A percentile compares a stretch with the other conserved stretches of the same genome.
These are phyloP conservation scores for Phlyctochytrium arcticum DNA, from an alignment of 192 early-diverging fungal genomes.

Conservation along the genomic window DNA sequence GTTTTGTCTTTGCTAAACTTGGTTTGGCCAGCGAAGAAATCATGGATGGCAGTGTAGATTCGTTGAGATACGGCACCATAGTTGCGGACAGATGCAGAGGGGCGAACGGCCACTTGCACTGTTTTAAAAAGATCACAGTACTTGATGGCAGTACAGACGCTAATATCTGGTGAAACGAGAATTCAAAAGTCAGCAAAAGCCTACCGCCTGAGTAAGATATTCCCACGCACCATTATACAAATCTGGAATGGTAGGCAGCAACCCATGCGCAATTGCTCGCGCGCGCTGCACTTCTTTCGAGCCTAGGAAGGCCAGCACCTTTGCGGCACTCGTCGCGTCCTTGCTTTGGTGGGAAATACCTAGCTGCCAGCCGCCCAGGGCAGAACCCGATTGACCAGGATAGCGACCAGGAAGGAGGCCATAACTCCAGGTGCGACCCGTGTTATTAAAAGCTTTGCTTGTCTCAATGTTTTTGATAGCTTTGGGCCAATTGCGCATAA, in stretches of 20 bases:
- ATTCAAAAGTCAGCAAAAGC: neutral
- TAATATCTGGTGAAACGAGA: neutral
- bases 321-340: neutral
- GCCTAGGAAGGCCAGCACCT: neutral
- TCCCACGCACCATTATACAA: neutral
- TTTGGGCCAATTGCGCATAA: slow-evolving; percentile 2
- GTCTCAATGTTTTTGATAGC: neutral
- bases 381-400: neutral
- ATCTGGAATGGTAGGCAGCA: neutral
- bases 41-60: slow-evolving; percentile 1
- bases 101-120: neutral
- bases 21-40: neutral
- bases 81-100: neutral
- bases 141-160: neutral
- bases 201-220: neutral
- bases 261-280: neutral
- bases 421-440: neutral
- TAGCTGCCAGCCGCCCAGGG: slow-evolving; percentile 2
- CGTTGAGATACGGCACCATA: neutral
- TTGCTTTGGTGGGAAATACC: neutral
- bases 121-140: neutral
- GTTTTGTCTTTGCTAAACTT: neutral
- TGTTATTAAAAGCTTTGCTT: neutral
- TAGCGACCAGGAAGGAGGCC: neutral
- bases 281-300: neutral